Conservation (phyloP, 768 basidiomycete species). For the Lactifluus echinatus region DNA sequence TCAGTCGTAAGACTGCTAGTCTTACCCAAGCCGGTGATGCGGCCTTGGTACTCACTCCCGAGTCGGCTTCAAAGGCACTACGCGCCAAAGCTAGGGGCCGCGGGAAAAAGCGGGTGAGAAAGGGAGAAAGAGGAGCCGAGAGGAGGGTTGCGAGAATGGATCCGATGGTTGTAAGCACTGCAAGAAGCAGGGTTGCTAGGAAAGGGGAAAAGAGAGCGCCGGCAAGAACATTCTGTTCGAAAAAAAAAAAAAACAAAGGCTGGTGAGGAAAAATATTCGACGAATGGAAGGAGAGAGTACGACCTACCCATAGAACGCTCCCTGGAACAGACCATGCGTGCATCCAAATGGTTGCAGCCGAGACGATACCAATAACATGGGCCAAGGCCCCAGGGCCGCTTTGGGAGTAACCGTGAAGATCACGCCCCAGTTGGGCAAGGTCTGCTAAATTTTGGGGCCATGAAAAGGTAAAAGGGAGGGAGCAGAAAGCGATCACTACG, state of each 20-base stretch:
- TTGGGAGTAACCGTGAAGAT: constrained; percentile 71
- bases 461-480: constrained; percentile 61
- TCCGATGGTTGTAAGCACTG: constrained; percentile 78
- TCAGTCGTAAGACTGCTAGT: constrained; percentile 76
- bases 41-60: constrained; percentile 33
- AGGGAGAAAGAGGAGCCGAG: constrained; percentile 75
- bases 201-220: constrained; percentile 81
- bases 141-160: constrained; percentile 76
- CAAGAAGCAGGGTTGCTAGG: constrained; percentile 73
- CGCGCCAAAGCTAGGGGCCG: constrained; percentile 80
- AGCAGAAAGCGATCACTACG: constrained; percentile 37
- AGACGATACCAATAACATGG: constrained; percentile 78
- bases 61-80: constrained; percentile 63
- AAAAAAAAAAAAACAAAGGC: not conserved
- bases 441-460: constrained; percentile 75
- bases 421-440: constrained; percentile 63
- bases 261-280: not conserved
- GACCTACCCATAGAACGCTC: constrained; percentile 78
- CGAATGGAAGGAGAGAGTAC: not conserved
- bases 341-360: constrained; percentile 85
- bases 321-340: constrained; percentile 97
- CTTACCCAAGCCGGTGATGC: constrained; percentile 63
- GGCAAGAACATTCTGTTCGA: constrained; percentile 71
- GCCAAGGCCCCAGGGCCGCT: constrained; percentile 52
- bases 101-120: constrained; percentile 75